Evolutionary conservation across 2,329 filamentous ascomycete genomes (phyloP).

Genomic region (Fusarium concolor): DNA sequence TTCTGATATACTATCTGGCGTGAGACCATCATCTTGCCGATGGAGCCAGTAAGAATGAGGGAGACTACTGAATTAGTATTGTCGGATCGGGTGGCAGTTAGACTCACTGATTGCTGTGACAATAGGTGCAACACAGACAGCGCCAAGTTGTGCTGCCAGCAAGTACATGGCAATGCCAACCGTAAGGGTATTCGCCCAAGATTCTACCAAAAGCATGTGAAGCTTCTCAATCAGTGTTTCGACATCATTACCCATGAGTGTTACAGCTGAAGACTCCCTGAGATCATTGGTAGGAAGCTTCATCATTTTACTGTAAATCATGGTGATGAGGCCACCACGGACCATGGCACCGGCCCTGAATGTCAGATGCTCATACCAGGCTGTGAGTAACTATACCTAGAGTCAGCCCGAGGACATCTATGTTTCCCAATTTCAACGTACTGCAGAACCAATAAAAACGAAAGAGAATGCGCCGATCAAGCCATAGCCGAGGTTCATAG

Average conservation of each 20-base stretch:
- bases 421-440: background rate
- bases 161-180: constrained; percentile 50
- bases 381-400: constrained; percentile 33
- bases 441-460: constrained; percentile 49
- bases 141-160: constrained; percentile 48
- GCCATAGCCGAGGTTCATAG: constrained; percentile 47
- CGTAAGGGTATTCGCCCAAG: constrained; percentile 48
- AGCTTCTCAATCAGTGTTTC: constrained; percentile 47
- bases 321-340: constrained; percentile 47
- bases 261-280: constrained; percentile 46
- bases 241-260: constrained; percentile 50
- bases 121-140: constrained; percentile 50
- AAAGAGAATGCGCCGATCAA: constrained; percentile 49
- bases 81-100: rapidly evolving
- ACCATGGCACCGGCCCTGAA: constrained; percentile 48
- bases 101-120: constrained; percentile 48
- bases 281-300: constrained; percentile 44
- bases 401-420: background rate
- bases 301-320: constrained; percentile 49
- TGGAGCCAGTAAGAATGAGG: constrained; percentile 33
- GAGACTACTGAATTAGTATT: constrained; percentile 32
- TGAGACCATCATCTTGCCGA: constrained; percentile 45
- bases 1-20: constrained; percentile 49
- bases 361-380: constrained; percentile 51
- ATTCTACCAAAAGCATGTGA: constrained; percentile 47